These are phyloP conservation scores for Linum tenue DNA, from an alignment of 345 rosid species.

Conservation along the genomic window DNA sequence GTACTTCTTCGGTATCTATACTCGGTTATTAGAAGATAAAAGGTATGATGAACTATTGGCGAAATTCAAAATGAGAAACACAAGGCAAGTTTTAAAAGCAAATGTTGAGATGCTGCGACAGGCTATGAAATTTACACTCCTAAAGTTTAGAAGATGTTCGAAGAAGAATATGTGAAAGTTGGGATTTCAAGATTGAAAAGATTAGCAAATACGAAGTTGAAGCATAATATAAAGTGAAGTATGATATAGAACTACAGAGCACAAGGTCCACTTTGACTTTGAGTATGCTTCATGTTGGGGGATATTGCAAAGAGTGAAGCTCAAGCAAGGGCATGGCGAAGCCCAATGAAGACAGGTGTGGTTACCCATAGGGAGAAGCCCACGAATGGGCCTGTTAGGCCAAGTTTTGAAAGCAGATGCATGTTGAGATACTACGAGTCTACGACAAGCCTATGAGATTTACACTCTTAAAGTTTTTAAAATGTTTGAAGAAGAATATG, in stretches of 20 bases:
- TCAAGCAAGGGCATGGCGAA: too few species aligned
- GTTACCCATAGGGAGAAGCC: too few species aligned
- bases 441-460: constrained; percentile 14
- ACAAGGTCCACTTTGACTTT: too few species aligned
- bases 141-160: constrained; percentile 26
- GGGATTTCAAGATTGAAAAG: constrained; percentile 19
- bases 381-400: background rate
- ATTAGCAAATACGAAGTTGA: constrained; percentile 17
- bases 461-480: constrained; percentile 28
- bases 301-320: too few species aligned
- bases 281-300: too few species aligned
- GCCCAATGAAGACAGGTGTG: too few species aligned
- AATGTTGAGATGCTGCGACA: constrained; percentile 23
- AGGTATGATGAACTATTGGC: constrained; percentile 21
- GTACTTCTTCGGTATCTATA: background rate
- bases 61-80: constrained; percentile 21
- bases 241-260: constrained; percentile 17
- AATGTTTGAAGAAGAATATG: constrained; percentile 29
- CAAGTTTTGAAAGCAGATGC: constrained; percentile 21
- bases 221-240: constrained; percentile 21
- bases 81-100: constrained; percentile 20
- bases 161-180: constrained; percentile 26
- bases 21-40: too few species aligned
- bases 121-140: constrained; percentile 24
- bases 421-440: constrained; percentile 21